Evolutionary conservation across 805 yeast species (phyloP), one percentile per base, ranked within the genome.

Genomic region (Metschnikowia reukaufii): DNA sequence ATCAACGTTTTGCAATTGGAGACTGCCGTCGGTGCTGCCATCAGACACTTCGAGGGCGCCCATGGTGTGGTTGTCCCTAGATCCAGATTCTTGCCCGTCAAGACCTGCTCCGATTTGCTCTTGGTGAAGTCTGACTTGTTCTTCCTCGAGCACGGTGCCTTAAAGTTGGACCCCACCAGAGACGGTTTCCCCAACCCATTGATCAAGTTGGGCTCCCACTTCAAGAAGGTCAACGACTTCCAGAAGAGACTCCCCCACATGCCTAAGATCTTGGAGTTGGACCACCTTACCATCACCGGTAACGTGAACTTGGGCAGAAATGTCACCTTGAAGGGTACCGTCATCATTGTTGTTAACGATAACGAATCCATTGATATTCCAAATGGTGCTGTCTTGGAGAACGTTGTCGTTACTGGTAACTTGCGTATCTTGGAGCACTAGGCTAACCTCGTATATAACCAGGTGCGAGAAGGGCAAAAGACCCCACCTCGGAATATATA

Each of bases 1-100:
- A 77, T 86, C 58, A 84, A 85, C 63, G 97, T 92, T 42, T 73
- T 92, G 63, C 99, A 92, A 75, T 82, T 94, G 65, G 99, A 94
- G 77, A 94, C 99, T 42, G 99, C 99, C 23, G 96, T 89, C 59
- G 99, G 99, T 77, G 98, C 99, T 33, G 98, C 98, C 39, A 94
- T 94, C 66, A 87, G 96, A 73, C 92, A 91, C 72, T 94, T 94
- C 73, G 77, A 84, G 56, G 87, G 88, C 60, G 97, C 97, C 25
- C 96, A 89, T 62, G 99, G 99, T 73, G 95, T 94, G 59, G 96
- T 90, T 61, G 99, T 94, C 32, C 98, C 99, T 71, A 88, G 99
- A 76, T 81, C 96, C 35, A 84, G 99, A 67, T 94, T 94, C 80
- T 79, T 94, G 73, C 99, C 99, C 13, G 99, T 94, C 60, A 94